Percentiles rank a stretch among this genome's conserved stretches.
Evolutionary conservation across 2,329 filamentous ascomycete species (phyloP).

Genomic region (Tolypocladium paradoxum): DNA sequence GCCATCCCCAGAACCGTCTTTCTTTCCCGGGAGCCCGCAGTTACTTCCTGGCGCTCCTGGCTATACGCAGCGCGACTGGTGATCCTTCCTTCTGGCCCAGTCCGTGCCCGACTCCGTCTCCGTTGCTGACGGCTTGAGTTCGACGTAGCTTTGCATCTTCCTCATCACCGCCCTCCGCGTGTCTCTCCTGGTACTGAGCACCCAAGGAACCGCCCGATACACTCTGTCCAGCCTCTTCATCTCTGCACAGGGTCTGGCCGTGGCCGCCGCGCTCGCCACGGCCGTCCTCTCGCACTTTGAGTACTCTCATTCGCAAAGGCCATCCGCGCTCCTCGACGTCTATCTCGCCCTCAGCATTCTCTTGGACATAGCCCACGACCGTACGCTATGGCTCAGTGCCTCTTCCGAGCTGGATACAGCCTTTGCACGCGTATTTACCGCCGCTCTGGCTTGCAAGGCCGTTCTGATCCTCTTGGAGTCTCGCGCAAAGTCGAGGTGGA

Average conservation of each 20-base stretch:
- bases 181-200: conserved; percentile 9
- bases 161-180: not conserved
- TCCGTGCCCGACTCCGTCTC: too few relatives aligned
- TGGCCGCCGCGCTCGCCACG: conserved; percentile 17
- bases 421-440: conserved; percentile 23
- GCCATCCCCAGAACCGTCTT: conserved; percentile 21
- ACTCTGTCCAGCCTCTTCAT: too few relatives aligned
- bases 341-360: conserved; percentile 32
- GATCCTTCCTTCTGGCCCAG: too few relatives aligned
- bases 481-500: conserved; percentile 25
- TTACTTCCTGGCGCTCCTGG: conserved; percentile 7
- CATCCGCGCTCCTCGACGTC: conserved; percentile 29
- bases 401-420: conserved; percentile 9
- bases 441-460: conserved; percentile 23
- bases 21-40: conserved; percentile 16
- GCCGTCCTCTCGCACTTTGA: conserved; percentile 21
- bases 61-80: too few relatives aligned
- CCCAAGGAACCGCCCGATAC: too few relatives aligned
- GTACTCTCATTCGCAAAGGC: conserved; percentile 25
- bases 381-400: conserved; percentile 11
- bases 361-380: conserved; percentile 29
- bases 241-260: not conserved
- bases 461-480: conserved; percentile 26
- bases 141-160: not conserved
- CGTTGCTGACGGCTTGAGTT: conserved; percentile 18